These are phyloP conservation scores for Pyronema omphalodes DNA, from an alignment of 495 filamentous ascomycete genomes.

Conservation along the genomic window DNA sequence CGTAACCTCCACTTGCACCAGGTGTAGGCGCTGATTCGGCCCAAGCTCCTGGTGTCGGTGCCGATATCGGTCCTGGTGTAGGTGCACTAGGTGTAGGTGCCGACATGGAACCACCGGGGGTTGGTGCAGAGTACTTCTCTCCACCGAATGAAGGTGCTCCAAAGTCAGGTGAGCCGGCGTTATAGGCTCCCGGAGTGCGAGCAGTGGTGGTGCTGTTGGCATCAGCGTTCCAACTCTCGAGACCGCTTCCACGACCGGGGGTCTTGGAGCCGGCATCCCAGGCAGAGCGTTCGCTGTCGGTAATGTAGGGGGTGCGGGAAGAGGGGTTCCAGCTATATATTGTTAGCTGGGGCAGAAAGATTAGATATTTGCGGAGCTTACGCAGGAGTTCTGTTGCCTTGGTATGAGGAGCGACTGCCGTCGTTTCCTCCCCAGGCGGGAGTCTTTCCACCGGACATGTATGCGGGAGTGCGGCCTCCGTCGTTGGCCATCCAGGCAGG, in stretches of 20 bases:
- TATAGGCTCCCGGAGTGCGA: slow-evolving; percentile 37
- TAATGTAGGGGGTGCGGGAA: slow-evolving; percentile 55
- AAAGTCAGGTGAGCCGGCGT: slow-evolving; percentile 27
- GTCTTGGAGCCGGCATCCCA: slow-evolving; percentile 60
- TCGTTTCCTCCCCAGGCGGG: slow-evolving; percentile 67
- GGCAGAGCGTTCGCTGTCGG: slow-evolving; percentile 44
- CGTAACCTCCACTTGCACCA: slow-evolving; percentile 20
- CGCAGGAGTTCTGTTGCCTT: slow-evolving; percentile 45
- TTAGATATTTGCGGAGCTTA: slow-evolving; percentile 2
- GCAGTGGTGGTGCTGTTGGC: slow-evolving; percentile 20
- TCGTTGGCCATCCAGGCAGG: slow-evolving; percentile 39
- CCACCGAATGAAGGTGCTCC: slow-evolving; percentile 9
- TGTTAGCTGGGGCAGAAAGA: slow-evolving; percentile 1
- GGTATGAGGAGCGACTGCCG: slow-evolving; percentile 56
- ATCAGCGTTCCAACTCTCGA: slow-evolving; percentile 24
- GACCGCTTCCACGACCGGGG: slow-evolving; percentile 34
- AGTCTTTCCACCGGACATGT: slow-evolving; percentile 43
- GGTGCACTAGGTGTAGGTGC: slow-evolving; percentile 66
- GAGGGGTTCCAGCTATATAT: slow-evolving; percentile 35
- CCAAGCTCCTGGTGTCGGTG: slow-evolving; percentile 34
- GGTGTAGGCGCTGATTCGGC: slow-evolving; percentile 28
- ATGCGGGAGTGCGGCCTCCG: slow-evolving; percentile 52
- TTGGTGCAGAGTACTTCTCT: slow-evolving; percentile 49
- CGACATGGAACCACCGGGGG: slow-evolving; percentile 47
- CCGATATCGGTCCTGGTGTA: slow-evolving; percentile 57